Evolutionary conservation across 2,329 filamentous ascomycete species (phyloP).

Genomic region (Diaporthe sp.): DNA sequence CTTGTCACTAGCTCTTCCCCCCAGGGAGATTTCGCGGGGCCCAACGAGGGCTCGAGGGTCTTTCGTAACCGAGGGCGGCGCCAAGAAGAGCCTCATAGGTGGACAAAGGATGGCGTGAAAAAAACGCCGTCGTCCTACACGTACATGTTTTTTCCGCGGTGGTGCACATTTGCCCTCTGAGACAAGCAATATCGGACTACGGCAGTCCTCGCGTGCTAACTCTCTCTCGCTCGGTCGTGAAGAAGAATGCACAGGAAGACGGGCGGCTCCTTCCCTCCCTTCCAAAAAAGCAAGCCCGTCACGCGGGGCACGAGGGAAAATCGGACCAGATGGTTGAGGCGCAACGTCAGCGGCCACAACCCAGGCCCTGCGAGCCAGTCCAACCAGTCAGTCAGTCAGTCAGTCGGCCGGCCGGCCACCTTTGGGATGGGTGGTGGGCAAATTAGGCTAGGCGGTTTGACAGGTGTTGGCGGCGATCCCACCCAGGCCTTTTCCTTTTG

Average conservation of each 20-base stretch:
- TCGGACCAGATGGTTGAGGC: slow-evolving; percentile 13
- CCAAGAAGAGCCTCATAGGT: slow-evolving; percentile 22
- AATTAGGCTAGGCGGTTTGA: slow-evolving; percentile 15
- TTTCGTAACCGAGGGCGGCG: neutral
- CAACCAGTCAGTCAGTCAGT: neutral
- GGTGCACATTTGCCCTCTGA: neutral
- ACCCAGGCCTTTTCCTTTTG: neutral
- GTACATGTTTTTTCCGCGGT: neutral
- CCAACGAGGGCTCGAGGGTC: slow-evolving; percentile 16
- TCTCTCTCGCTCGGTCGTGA: neutral
- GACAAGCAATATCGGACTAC: slow-evolving; percentile 19
- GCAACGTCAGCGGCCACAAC: neutral
- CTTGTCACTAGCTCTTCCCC: neutral
- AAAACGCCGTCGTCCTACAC: too few species aligned
- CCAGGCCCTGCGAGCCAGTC: neutral
- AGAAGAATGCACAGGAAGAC: neutral
- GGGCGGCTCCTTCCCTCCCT: neutral
- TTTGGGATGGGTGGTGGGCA: neutral
- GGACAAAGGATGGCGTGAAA: slow-evolving; percentile 13
- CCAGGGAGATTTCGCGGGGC: neutral
- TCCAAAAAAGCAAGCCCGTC: slow-evolving; percentile 24
- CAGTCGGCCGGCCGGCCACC: too few species aligned
- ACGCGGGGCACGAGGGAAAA: slow-evolving; percentile 19
- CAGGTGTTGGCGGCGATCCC: slow-evolving; percentile 16
- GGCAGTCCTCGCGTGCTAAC: neutral